phyloP scores from a whole-genome alignment of 1,139 yeast genomes.

The Yamadazyma diospyri region DNA sequence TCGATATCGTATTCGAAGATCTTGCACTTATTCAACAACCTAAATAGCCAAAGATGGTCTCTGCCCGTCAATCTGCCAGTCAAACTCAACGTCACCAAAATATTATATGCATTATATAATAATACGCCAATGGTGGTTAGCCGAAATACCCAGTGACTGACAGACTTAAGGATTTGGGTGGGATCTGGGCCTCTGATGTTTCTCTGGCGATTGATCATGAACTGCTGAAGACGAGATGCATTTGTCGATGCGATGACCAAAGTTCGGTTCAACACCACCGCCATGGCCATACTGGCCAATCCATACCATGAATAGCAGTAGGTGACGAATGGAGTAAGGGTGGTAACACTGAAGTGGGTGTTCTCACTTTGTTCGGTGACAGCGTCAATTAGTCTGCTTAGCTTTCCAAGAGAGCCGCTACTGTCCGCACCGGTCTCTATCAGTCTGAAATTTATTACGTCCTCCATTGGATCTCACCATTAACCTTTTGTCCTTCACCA shows the following conservation, averaged over 20 bases:
- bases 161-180: constrained; percentile 18
- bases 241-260: constrained; percentile 64
- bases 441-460: constrained; percentile 3
- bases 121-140: constrained; percentile 34
- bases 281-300: constrained; percentile 54
- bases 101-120: constrained; percentile 27
- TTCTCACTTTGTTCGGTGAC: constrained; percentile 7
- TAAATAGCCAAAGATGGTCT: constrained; percentile 15
- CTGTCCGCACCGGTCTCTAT: not conserved
- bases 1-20: constrained; percentile 35
- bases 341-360: constrained; percentile 15
- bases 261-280: constrained; percentile 61
- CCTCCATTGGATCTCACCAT: constrained; percentile 2
- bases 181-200: constrained; percentile 14
- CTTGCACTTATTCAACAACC: constrained; percentile 17
- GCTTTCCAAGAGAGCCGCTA: not conserved
- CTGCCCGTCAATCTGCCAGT: constrained; percentile 18
- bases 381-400: constrained; percentile 7
- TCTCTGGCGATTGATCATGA: constrained; percentile 17
- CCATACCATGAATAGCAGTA: constrained; percentile 39
- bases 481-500: no score
- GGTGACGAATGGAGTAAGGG: constrained; percentile 21
- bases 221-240: constrained; percentile 21
- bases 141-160: constrained; percentile 30
- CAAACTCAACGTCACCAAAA: constrained; percentile 37